These are phyloP conservation scores for Aureobasidium sp. DNA, from an alignment of 2,329 filamentous ascomycete genomes.

Conservation along the genomic window DNA sequence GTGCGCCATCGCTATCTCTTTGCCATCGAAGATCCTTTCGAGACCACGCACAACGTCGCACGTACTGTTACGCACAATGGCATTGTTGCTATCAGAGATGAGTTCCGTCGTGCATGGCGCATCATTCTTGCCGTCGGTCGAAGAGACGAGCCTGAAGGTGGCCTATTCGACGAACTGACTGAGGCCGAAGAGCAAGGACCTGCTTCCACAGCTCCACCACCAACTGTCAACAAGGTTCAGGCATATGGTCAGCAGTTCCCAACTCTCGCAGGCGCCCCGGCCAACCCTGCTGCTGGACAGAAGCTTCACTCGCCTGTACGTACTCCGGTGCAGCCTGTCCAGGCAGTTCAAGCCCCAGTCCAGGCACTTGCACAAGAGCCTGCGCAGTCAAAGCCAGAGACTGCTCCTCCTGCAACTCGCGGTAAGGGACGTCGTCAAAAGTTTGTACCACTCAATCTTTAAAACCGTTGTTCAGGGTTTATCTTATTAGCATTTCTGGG, in stretches of 20 bases:
- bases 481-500: background rate
- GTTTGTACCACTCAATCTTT: slow-evolving; percentile 1
- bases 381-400: background rate
- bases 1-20: slow-evolving; percentile 74
- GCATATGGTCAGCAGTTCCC: slow-evolving; percentile 10
- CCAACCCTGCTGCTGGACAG: background rate
- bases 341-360: background rate
- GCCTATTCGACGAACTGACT: slow-evolving; percentile 21
- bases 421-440: slow-evolving; percentile 6
- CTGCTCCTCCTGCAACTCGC: background rate
- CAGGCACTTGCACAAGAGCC: background rate
- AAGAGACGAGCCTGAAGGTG: slow-evolving; percentile 16
- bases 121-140: slow-evolving; percentile 53
- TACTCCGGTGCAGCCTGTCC: background rate
- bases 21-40: slow-evolving; percentile 87
- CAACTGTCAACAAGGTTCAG: background rate
- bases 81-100: slow-evolving; percentile 72
- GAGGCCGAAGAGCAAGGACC: slow-evolving; percentile 11
- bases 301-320: background rate
- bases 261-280: background rate
- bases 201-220: background rate
- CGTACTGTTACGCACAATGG: slow-evolving; percentile 76
- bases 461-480: background rate
- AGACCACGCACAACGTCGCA: slow-evolving; percentile 79
- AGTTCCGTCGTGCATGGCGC: slow-evolving; percentile 71